Base-by-base conservation (phyloP, 1,284 basidiomycete genomes). In the Flammula alnicola region DNA sequence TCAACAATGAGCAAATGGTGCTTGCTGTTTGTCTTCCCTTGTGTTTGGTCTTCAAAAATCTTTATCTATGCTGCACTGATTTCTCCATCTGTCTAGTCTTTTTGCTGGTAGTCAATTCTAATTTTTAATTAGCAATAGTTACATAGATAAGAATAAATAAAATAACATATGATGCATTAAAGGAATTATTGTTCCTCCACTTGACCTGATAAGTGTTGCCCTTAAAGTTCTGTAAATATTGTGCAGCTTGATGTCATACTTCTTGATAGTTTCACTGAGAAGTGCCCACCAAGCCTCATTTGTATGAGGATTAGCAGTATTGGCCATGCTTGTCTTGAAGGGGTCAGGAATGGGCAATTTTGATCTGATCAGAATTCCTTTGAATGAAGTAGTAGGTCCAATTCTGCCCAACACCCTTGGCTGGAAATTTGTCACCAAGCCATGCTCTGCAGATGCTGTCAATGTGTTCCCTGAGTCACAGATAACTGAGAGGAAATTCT, bases 51-150 rank as follows among this genome's bases (percentile, higher is more conserved):
- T 8, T 30, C 27, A 30, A 30, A 30, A 30, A 30, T 30, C 27
- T 30, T 30, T 7, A 30, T 30, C 27, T n/a, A 30, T 30, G 7
- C 27, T n/a, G n/a, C 27, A 7, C 27, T n/a, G n/a, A 30, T 30
- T n/a, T 30, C 27, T 30, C 27, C 27, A n/a, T 30, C 27, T 30
- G 27, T 30, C 27, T n/a, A 30, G 27, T n/a, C 27, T 30, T 30
- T 30, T 25, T 65, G 14, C 72, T 56, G 5, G 70, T 64, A n/a
- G 71, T 74, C 19, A 66, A 70, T 47, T 68, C 72, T 51, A 75
- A 65, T 4, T 62, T 37, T 22, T 52, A 56, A 2, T 65, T 64
- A 43, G 56, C 57, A 4, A 30, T 30, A 44, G 12, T 47, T 66
- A 63, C 56, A 67, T 63, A 54, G 73, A 56, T 47, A 71, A 70